Base-by-base conservation (phyloP, 2,329 filamentous ascomycete genomes). In the Microascus cirrosus region DNA sequence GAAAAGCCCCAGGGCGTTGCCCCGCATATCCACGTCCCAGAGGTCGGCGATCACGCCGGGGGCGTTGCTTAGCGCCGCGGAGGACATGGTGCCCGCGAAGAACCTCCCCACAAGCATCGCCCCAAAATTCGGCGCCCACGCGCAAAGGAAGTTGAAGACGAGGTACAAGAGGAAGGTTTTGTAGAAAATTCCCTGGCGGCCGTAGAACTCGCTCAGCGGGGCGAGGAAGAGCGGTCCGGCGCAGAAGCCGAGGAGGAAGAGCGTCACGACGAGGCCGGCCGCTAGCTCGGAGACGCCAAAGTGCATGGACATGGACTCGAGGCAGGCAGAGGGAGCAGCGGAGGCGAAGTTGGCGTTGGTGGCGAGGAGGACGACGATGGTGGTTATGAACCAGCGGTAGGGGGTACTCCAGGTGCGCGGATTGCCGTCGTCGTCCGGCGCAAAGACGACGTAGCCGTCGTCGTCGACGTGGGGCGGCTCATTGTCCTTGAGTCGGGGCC, bases 1-100 rank as follows among this genome's bases (percentile, higher is more conserved):
- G 58, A 74, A 78, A 10, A 65, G 70, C 1, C 76, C 73, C 80
- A 86, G 84, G 56, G 80, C 80, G 3, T 72, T 69, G 13, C 79
- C 82, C 39, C 83, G 75, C 62, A 81, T 74, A 63, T 84, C 78
- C 52, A 77, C 76, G 0, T 67, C 65, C 28, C 87, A 76, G 68
- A 88, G 74, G 66, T 89, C 86, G 32, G 82, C 80, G 35, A 89
- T 83, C 2, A 81, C 81, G 25, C 84, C 84, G 42, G 82, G 82
- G 6, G 84, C 86, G 62, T 85, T 84, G 0, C 84, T 85, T 11
- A 89, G 67, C 0, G 83, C 79, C 32, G 77, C 78, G 3, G 79
- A 79, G 32, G 85, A 86, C 53, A 84, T 84, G n/a, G 81, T 69
- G 7, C 86, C 87, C 2, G 79, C 77, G 1, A 87, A 62, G 61